phyloP scores from a whole-genome alignment of 1,284 basidiomycete genomes.

The Puccinia hordei region DNA sequence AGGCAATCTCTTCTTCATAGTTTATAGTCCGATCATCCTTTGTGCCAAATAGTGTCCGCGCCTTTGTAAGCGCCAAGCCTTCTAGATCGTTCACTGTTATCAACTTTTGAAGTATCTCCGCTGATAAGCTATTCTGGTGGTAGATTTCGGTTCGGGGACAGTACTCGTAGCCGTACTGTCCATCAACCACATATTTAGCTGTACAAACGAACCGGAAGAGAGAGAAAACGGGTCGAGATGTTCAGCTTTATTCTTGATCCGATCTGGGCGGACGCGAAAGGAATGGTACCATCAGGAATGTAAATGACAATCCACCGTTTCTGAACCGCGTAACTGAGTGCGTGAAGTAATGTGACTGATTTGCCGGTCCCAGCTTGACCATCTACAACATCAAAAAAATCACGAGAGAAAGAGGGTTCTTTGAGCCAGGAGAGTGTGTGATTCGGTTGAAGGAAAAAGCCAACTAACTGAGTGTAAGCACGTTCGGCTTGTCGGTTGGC shows the following conservation, averaged over 20 bases:
- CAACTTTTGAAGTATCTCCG: neutral
- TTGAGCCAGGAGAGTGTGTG: neutral
- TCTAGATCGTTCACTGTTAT: neutral
- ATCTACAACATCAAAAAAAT: constrained; percentile 7
- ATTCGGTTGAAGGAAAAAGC: neutral
- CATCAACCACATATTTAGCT: constrained; percentile 40
- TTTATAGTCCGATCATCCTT: constrained; percentile 38
- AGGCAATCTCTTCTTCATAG: neutral
- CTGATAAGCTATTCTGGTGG: constrained; percentile 41
- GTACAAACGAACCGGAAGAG: neutral
- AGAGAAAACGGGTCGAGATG: neutral
- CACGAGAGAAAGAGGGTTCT: neutral
- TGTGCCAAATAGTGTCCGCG: constrained; percentile 23
- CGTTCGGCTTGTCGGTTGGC: neutral
- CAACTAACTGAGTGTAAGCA: constrained; percentile 39
- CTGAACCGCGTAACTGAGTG: constrained; percentile 43
- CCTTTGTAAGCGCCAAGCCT: neutral
- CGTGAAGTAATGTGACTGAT: constrained; percentile 45
- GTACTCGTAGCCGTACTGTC: constrained; percentile 42
- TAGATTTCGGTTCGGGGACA: constrained; percentile 29
- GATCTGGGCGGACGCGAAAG: neutral
- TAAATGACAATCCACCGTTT: constrained; percentile 45
- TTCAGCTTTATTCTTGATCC: neutral
- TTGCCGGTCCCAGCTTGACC: constrained; percentile 44
- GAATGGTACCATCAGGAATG: constrained; percentile 46